Base-by-base conservation (phyloP, 805 yeast species). In the Candida andamanensis region DNA sequence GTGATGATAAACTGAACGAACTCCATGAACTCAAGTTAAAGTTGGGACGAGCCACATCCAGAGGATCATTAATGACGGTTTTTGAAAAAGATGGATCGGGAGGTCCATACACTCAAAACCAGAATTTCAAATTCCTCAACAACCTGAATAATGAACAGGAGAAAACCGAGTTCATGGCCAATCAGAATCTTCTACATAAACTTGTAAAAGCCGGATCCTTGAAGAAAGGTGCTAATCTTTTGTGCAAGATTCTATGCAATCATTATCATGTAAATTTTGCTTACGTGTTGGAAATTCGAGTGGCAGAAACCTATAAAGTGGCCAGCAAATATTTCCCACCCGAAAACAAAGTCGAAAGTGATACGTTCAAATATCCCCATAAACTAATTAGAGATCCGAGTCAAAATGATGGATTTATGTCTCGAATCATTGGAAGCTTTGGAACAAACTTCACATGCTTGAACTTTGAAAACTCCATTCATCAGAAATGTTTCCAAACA, bases 1-100 rank as follows among this genome's bases (percentile, higher is more conserved):
- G 11, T 29, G 45, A 41, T 17, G 41, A 41, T 14, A 41, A 38
- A 15, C 23, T 18, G 18, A 21, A 34, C 17, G 67, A 57, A 17
- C 34, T 63, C 14, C 45, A 57, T n/a, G 63, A 56, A 17, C 47
- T 61, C 24, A 42, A 47, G 4, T 27, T 45, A 34, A 56, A 63
- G 22, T 60, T 72, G 34, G 84, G 83, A 0, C 62, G 83, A 51
- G 80, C 83, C 5, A 77, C 83, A 1, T 58, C 74, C 35, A 58
- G 58, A 28, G 63, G 64, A 0, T 26, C 44, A 5, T 40, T 49
- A 31, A 52, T 49, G 58, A 60, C 74, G 2, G 68, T 75, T 1
- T 76, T 73, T 49, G 84, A 77, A 42, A 69, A 68, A 38, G 83
- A 78, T 53, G 82, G 82, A 0, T 73, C 81, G 5, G 84, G 83